Conservation (phyloP, 306 rosid species). For the Pachyrhizus erosus region DNA sequence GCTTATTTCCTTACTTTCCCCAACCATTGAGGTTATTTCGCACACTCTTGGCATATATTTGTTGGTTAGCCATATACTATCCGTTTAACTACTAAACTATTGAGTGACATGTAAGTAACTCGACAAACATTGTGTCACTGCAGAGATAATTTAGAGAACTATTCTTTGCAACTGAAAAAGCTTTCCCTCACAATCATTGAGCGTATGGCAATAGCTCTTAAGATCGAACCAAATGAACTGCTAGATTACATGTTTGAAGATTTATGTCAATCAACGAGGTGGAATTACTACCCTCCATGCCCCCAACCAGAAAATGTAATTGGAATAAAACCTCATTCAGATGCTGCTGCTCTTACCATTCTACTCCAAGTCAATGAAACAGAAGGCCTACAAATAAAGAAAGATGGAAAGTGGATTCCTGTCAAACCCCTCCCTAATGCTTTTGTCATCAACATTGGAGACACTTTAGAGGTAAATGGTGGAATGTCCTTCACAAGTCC, state of each 20-base stretch:
- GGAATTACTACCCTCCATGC: constrained; percentile 56
- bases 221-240: too few relatives aligned
- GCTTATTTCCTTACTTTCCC: background rate
- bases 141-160: too few relatives aligned
- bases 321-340: constrained; percentile 53
- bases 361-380: constrained; percentile 48
- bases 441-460: constrained; percentile 50
- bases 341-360: constrained; percentile 44
- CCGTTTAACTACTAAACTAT: too few relatives aligned
- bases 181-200: too few relatives aligned
- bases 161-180: too few relatives aligned
- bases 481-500: background rate
- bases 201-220: too few relatives aligned
- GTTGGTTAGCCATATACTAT: too few relatives aligned
- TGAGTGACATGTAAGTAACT: too few relatives aligned
- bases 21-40: too few relatives aligned
- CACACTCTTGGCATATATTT: too few relatives aligned
- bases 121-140: too few relatives aligned
- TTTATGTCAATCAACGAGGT: background rate
- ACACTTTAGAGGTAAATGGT: constrained; percentile 28
- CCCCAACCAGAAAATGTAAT: constrained; percentile 52
- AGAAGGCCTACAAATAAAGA: constrained; percentile 52
- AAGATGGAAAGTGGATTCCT: constrained; percentile 52
- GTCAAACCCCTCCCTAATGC: constrained; percentile 45
- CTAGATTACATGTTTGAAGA: too few relatives aligned